phyloP scores from a whole-genome alignment of 2,329 filamentous ascomycete species.

The Knufia fluminis region DNA sequence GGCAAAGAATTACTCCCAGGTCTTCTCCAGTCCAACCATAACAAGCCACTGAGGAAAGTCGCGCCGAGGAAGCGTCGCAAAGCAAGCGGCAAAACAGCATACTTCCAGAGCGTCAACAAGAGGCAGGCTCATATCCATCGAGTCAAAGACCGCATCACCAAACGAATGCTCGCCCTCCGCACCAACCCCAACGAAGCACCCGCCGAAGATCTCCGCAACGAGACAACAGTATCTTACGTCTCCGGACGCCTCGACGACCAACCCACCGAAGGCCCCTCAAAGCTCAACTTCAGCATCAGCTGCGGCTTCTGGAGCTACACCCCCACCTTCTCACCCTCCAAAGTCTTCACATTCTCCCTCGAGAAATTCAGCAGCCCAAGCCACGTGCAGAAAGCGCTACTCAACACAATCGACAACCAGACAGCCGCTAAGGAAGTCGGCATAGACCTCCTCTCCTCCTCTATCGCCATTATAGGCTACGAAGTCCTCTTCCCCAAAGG shows the following conservation, averaged over 20 bases:
- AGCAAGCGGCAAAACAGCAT: background rate
- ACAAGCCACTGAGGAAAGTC: too few species aligned
- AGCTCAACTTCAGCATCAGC: background rate
- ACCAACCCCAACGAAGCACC: background rate
- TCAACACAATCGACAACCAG: background rate
- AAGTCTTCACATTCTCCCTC: background rate
- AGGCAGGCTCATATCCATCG: background rate
- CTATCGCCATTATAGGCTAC: background rate
- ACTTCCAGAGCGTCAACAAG: background rate
- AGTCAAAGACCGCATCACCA: background rate
- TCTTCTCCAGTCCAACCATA: too few species aligned
- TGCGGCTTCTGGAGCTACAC: constrained; percentile 1
- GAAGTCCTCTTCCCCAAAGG: constrained; percentile 1
- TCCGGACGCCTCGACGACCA: background rate
- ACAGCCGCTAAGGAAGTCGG: background rate
- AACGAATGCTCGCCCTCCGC: background rate
- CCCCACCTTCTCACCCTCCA: background rate
- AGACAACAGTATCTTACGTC: background rate
- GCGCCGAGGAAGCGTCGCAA: too few species aligned
- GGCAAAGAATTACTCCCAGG: too few species aligned
- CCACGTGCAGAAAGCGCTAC: background rate
- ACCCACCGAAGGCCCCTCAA: background rate
- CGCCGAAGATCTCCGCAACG: background rate
- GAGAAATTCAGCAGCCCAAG: background rate
- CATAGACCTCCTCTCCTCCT: background rate